Base-by-base conservation (phyloP, 78 protist genomes). In the Paratrimastix pyriformis region DNA sequence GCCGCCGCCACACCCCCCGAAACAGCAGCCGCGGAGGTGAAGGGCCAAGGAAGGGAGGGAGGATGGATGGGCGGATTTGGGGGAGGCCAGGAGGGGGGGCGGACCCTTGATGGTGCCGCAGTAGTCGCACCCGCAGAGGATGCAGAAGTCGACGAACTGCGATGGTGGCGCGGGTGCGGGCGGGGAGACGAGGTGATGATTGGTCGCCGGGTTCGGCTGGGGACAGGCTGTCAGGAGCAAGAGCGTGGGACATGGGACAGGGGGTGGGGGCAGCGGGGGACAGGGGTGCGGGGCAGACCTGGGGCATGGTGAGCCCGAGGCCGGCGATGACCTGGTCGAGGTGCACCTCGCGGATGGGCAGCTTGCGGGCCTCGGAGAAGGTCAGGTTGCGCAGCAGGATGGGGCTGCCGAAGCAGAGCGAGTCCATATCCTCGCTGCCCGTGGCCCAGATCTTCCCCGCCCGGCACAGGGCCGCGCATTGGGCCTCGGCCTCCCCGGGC, bases 401-500 rank as follows among this genome's bases (percentile, higher is more conserved):
- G 32, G 80, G 65, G 7, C 88, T 40, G 8, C 97, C 98, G 0
- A 94, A 87, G 5, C 98, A 92, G 6, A 97, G 86, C 29, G 98
- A 69, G 79, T 97, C 99, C 97, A 91, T 92, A 55, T 97, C 99
- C 46, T 97, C 99, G 8, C 98, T 83, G 11, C 83, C 98, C 2
- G 90, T 80, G 0, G 91, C 87, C 64, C 76, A 70, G 29, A 87
- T 91, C 13, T 45, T 37, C 8, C 91, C 92, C 18, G 15, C 60
- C 46, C 77, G 75, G 35, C 70, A 77, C 29, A 96, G 77, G 11
- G 33, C 91, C 0, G 97, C 98, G 46, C 98, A 93, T 76, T 95
- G 97, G 29, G 98, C 98, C 77, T 97, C 99, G 0, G 99, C 99
- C 71, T 97, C 99, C 43, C 90, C 69, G 35, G 95, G 93, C 21